These are phyloP conservation scores for Fraxinus nigra DNA, from an alignment of 305 asterid genomes.

Conservation along the genomic window DNA sequence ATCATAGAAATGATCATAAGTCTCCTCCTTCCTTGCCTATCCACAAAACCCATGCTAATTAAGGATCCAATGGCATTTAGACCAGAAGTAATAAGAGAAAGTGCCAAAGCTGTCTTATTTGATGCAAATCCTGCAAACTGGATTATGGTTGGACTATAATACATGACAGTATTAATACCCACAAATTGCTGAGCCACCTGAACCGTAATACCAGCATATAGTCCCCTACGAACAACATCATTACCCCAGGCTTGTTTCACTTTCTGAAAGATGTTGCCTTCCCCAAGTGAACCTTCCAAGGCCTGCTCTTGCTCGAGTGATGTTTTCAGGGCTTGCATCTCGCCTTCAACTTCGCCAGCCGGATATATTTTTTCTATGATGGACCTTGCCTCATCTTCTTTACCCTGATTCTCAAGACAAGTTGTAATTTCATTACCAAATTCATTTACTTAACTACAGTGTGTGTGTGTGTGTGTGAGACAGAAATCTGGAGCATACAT, in stretches of 20 bases:
- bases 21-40: conserved; percentile 59
- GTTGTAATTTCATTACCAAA: neutral
- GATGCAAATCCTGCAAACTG: conserved; percentile 78
- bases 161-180: conserved; percentile 79
- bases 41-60: conserved; percentile 66
- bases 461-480: neutral
- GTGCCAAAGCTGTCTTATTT: conserved; percentile 57
- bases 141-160: conserved; percentile 68
- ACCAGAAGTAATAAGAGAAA: conserved; percentile 63
- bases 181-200: conserved; percentile 80
- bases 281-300: conserved; percentile 29
- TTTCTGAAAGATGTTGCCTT: conserved; percentile 33
- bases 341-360: conserved; percentile 46
- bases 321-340: conserved; percentile 39
- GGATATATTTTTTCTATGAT: conserved; percentile 56
- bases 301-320: conserved; percentile 51
- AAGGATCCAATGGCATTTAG: conserved; percentile 60
- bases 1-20: conserved; percentile 63
- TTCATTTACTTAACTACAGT: neutral
- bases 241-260: conserved; percentile 45
- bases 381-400: conserved; percentile 51
- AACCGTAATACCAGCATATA: conserved; percentile 56
- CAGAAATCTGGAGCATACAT: conserved; percentile 28
- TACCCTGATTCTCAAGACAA: conserved; percentile 35
- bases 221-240: conserved; percentile 52